Conservation (phyloP, 495 filamentous ascomycete species). For the Daldinia bambusicola region DNA sequence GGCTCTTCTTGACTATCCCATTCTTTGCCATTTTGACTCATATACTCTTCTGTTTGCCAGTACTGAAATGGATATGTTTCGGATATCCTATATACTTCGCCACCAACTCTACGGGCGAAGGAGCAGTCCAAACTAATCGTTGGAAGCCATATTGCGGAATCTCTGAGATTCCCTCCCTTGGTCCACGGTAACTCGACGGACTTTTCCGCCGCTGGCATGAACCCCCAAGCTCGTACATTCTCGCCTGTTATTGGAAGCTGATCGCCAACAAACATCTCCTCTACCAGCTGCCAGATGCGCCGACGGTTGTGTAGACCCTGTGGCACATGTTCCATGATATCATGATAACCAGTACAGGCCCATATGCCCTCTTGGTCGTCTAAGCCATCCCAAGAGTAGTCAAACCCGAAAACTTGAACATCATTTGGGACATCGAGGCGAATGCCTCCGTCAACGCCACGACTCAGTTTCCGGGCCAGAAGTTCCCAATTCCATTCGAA, state of each 20-base stretch:
- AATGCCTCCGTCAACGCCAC: not conserved
- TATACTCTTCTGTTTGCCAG: not conserved
- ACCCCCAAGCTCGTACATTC: not conserved
- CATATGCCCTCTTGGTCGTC: not conserved
- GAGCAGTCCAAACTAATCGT: not conserved
- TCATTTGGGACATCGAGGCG: not conserved
- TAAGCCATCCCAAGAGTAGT: not conserved
- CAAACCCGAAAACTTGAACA: too few species aligned
- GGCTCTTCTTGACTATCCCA: too few species aligned
- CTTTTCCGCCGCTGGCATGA: too few species aligned
- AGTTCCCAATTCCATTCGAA: constrained; percentile 9
- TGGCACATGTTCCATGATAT: not conserved
- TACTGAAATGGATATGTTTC: not conserved
- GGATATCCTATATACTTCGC: not conserved
- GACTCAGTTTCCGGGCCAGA: not conserved
- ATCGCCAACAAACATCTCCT: constrained; percentile 7
- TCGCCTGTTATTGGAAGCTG: not conserved
- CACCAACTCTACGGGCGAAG: not conserved
- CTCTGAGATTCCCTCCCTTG: not conserved
- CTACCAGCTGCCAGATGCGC: not conserved
- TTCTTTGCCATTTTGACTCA: too few species aligned
- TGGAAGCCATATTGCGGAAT: not conserved
- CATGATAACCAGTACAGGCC: not conserved
- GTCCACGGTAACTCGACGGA: not conserved
- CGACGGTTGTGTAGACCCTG: not conserved